Conservation (phyloP, 306 rosid genomes). For the Morella rubra region DNA sequence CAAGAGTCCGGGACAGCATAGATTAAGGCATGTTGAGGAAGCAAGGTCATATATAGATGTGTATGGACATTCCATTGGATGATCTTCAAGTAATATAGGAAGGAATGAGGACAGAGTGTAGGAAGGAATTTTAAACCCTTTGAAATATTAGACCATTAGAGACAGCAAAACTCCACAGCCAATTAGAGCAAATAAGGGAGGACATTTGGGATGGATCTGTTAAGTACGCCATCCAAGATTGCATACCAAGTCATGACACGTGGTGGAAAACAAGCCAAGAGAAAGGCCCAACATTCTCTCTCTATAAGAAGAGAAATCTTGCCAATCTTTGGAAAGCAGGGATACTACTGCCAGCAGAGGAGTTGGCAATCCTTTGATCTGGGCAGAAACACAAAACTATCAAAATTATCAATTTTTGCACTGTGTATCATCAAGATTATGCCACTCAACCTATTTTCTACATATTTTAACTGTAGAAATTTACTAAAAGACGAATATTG, state of each 20-base stretch:
- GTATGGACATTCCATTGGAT: no score
- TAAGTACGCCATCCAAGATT: slow-evolving; percentile 91
- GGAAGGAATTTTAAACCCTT: no score
- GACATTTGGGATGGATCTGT: slow-evolving; percentile 89
- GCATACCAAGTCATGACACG: slow-evolving; percentile 77
- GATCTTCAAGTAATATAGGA: no score
- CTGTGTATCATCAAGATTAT: slow-evolving; percentile 69
- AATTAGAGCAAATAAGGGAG: slow-evolving; percentile 19
- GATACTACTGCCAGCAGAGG: slow-evolving; percentile 69
- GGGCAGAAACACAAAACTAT: slow-evolving; percentile 63
- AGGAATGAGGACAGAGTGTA: no score
- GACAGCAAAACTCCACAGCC: no score
- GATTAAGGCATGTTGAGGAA: no score
- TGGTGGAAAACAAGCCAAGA: slow-evolving; percentile 70
- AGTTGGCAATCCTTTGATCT: slow-evolving; percentile 54
- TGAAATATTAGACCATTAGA: no score
- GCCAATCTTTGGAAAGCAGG: slow-evolving; percentile 93
- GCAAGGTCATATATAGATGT: no score
- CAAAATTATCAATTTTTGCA: slow-evolving; percentile 55
- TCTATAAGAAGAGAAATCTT: slow-evolving; percentile 85
- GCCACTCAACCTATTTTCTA: slow-evolving; percentile 55
- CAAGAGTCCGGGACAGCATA: no score
- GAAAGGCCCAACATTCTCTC: slow-evolving; percentile 78
- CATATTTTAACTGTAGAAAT: no score
- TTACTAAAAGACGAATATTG: no score